A percentile compares a stretch with the other conserved stretches of the same genome.
Conservation (phyloP, 371 early-diverging fungal genomes). For the Syncephalastrum monosporum region DNA sequence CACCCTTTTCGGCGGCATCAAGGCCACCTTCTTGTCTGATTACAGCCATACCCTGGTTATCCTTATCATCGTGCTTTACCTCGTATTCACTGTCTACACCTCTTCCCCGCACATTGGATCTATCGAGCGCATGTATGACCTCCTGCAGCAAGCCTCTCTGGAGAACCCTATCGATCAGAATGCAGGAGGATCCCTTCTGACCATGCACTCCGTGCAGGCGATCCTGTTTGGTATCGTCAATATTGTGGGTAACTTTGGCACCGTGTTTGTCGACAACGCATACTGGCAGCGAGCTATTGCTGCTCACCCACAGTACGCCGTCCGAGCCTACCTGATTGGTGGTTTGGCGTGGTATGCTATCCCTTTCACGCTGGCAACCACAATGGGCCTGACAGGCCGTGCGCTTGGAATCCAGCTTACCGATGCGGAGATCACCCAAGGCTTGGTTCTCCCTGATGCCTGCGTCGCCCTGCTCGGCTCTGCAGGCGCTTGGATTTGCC, state of each 20-base stretch:
- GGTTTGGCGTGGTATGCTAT: constrained; percentile 74
- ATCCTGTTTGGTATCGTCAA: constrained; percentile 72
- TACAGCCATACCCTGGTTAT: constrained; percentile 70
- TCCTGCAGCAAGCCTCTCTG: constrained; percentile 47
- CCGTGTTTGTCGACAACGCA: constrained; percentile 72
- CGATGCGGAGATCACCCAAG: constrained; percentile 55
- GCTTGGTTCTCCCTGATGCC: constrained; percentile 64
- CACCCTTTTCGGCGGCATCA: constrained; percentile 68
- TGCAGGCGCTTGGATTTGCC: constrained; percentile 60
- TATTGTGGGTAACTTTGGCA: constrained; percentile 73
- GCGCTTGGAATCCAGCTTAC: constrained; percentile 58
- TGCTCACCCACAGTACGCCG: constrained; percentile 62
- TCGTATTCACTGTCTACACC: constrained; percentile 65
- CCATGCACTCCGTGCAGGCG: constrained; percentile 65
- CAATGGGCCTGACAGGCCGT: constrained; percentile 65
- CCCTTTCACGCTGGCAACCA: constrained; percentile 70
- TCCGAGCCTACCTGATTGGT: constrained; percentile 68
- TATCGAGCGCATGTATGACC: constrained; percentile 64
- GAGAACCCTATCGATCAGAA: constrained; percentile 58
- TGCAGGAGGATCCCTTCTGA: constrained; percentile 60
- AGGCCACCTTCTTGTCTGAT: constrained; percentile 73
- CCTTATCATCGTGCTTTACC: constrained; percentile 63
- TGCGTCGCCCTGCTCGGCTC: constrained; percentile 61
- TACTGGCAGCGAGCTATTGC: constrained; percentile 77
- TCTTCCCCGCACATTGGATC: constrained; percentile 61